Conservation (phyloP, 768 basidiomycete genomes). For the Suillus discolor region DNA sequence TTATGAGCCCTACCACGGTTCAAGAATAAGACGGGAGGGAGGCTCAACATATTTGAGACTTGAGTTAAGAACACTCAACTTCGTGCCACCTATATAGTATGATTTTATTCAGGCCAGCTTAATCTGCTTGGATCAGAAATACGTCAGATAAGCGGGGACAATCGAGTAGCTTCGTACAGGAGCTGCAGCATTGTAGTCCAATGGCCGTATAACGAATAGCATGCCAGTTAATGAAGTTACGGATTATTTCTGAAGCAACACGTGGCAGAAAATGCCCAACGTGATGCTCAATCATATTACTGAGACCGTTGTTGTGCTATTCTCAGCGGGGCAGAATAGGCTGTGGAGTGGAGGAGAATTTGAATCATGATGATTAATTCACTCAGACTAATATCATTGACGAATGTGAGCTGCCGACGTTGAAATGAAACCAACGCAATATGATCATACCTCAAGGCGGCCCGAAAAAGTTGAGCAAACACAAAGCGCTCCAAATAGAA, state of each 20-base stretch:
- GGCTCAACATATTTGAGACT: too few species aligned
- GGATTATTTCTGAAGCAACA: slow-evolving; percentile 24
- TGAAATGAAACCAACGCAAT: too few species aligned
- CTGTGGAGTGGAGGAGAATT: slow-evolving; percentile 35
- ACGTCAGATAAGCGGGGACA: slow-evolving; percentile 33
- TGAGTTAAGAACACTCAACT: too few species aligned
- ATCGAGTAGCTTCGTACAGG: slow-evolving; percentile 18
- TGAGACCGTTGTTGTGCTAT: slow-evolving; percentile 16
- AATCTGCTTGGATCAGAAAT: neutral
- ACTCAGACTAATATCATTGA: slow-evolving; percentile 3
- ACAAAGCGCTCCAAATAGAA: neutral
- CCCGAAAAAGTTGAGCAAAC: neutral
- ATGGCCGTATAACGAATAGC: slow-evolving; percentile 37
- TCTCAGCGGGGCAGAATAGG: slow-evolving; percentile 36
- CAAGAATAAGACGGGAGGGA: too few species aligned
- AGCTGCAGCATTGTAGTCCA: slow-evolving; percentile 24
- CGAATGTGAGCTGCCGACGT: neutral
- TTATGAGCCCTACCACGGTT: neutral
- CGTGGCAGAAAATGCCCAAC: neutral
- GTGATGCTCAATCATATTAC: slow-evolving; percentile 24
- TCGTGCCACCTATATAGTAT: neutral
- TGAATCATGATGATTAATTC: slow-evolving; percentile 31
- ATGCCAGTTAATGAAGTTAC: slow-evolving; percentile 20
- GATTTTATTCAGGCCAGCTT: neutral
- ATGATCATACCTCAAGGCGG: neutral